Conservation (phyloP, 139 green algal species). For the Coelastrella sp. region DNA sequence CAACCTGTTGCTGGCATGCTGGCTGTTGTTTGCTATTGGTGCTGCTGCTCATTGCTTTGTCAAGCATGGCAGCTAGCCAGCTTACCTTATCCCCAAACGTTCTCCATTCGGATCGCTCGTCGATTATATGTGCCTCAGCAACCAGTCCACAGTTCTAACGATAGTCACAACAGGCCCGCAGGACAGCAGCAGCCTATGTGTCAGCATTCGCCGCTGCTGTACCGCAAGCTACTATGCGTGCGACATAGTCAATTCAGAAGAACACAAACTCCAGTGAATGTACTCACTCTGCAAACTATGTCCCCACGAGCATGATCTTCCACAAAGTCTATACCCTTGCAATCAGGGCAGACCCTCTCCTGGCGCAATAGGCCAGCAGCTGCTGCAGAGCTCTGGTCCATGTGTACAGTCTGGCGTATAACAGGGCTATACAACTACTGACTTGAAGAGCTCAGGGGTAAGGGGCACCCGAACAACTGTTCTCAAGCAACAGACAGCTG, state of each 20-base stretch:
- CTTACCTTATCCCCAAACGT: conserved; percentile 92
- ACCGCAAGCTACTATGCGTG: background rate
- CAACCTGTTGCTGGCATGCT: too few relatives aligned
- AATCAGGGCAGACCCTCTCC: conserved; percentile 71
- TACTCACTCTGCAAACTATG: conserved; percentile 78
- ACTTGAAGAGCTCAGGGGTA: too few relatives aligned
- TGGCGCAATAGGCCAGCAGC: conserved; percentile 9
- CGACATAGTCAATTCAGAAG: background rate
- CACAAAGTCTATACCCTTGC: conserved; percentile 76
- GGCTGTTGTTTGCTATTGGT: too few relatives aligned
- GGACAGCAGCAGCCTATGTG: too few relatives aligned
- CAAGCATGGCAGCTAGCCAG: background rate
- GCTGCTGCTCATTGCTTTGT: background rate
- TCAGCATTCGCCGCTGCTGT: too few relatives aligned
- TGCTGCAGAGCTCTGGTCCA: too few relatives aligned
- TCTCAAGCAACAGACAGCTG: background rate
- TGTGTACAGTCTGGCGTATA: too few relatives aligned
- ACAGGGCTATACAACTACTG: too few relatives aligned
- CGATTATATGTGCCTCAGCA: conserved; percentile 89
- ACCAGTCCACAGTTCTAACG: conserved; percentile 89
- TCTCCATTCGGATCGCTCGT: conserved; percentile 96
- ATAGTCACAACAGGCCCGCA: background rate
- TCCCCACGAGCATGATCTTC: conserved; percentile 83
- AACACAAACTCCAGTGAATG: too few relatives aligned
- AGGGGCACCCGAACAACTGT: background rate